Evolutionary conservation across 192 early-diverging fungal genomes (phyloP), one percentile per base, ranked within the genome.

Genomic region (Gryganskiella cystojenkinii): DNA sequence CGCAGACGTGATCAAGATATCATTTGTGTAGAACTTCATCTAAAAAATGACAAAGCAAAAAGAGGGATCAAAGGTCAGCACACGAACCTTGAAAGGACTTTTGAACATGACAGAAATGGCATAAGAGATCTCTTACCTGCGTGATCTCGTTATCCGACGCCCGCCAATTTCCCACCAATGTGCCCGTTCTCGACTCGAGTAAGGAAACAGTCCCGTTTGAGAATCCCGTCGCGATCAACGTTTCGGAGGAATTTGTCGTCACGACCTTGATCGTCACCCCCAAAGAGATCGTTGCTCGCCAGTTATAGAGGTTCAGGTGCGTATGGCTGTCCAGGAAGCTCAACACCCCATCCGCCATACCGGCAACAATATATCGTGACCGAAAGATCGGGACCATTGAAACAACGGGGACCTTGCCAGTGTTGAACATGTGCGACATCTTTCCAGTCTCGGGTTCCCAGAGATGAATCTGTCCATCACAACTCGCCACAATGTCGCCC

Each of bases 401-500:
- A 24, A 84, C 66, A 35, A 83, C 79, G 27, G 84, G 79, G 2
- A 70, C 55, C 51, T 81, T 79, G 17, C 80, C 80, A 34, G 79
- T 85, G 44, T 61, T 79, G 59, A 87, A 87, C 52, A 84, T 81
- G 68, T 89, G 79, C 7, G 85, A 40, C 13, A 70, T 67, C 34
- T 74, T 81, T 37, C 83, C 85, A 2, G 85, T 87, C 45, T 86
- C 84, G 19, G 87, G 85, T 35, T 87, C 83, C 87, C 87, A 89
- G 3, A 89, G 56, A 85, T 89, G 87, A 25, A 89, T 69, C 54
- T 85, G 83, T 4, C 87, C 87, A 68, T 89, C 87, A 51, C 85
- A 85, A 47, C 85, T 89, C 13, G 86, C 86, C 24, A 89, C 79
- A 35, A 82, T 62, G 61, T 86, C 83, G 31, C 73, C 71, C 8